Conservation (phyloP, 1,284 basidiomycete species). For the Cutaneotrichosporon mucoides region DNA sequence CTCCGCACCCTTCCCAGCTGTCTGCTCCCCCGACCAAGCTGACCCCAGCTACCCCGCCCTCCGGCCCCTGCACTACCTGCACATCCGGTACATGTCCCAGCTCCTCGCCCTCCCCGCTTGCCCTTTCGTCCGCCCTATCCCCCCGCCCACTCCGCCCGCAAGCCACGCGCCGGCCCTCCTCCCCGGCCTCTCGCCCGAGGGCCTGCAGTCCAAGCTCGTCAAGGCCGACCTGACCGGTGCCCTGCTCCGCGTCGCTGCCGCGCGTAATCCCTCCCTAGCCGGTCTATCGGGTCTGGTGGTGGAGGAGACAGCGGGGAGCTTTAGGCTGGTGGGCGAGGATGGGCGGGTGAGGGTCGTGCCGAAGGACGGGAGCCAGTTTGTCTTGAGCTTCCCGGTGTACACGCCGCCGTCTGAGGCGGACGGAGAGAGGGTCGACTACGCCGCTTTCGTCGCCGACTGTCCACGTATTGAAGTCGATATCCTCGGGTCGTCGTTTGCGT, state of each 20-base stretch:
- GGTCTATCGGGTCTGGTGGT: conserved; percentile 48
- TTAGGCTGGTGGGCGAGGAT: conserved; percentile 44
- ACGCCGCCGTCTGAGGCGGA: conserved; percentile 17
- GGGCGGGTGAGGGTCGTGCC: conserved; percentile 44
- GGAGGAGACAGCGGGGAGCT: conserved; percentile 51
- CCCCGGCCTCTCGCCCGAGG: conserved; percentile 36
- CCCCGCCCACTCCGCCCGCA: not conserved
- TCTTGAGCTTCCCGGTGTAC: conserved; percentile 46
- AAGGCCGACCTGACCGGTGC: conserved; percentile 53
- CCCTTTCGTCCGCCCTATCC: not conserved
- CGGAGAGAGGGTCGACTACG: conserved; percentile 9
- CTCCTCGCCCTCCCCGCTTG: conserved; percentile 26
- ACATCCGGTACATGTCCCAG: conserved; percentile 37
- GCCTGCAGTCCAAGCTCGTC: conserved; percentile 42
- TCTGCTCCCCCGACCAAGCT: not conserved
- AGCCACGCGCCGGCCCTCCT: not conserved
- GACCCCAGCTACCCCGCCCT: conserved; percentile 36
- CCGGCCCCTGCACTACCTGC: conserved; percentile 42
- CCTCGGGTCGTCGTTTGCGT: conserved; percentile 48
- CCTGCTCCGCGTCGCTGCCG: conserved; percentile 28
- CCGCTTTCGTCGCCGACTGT: conserved; percentile 14
- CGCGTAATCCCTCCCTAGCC: conserved; percentile 40
- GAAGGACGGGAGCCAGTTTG: conserved; percentile 49
- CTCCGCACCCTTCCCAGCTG: too few relatives aligned
- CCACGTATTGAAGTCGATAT: conserved; percentile 47